phyloP scores from a whole-genome alignment of 768 basidiomycete genomes.

The Tulasnella sp. region DNA sequence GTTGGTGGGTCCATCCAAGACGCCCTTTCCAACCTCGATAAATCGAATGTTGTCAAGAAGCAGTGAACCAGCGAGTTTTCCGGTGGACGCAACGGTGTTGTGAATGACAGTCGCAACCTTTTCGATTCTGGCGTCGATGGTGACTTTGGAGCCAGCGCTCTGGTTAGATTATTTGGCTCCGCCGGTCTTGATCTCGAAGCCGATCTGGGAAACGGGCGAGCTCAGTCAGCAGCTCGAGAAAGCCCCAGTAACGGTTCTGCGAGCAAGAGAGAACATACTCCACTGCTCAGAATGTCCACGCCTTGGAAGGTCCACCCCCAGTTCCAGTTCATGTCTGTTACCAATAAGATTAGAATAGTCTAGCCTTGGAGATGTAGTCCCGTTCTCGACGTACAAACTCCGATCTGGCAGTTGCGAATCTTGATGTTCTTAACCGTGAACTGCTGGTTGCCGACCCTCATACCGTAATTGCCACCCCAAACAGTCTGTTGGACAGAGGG shows the following conservation, averaged over 20 bases:
- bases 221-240: too few species aligned
- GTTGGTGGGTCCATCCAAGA: too few species aligned
- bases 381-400: constrained; percentile 2
- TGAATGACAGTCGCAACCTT: too few species aligned
- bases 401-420: constrained; percentile 48
- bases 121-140: too few species aligned
- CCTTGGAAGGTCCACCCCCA: constrained; percentile 53
- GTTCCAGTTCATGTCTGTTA: constrained; percentile 7
- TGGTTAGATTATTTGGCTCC: too few species aligned
- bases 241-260: neutral
- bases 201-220: too few species aligned
- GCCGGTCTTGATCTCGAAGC: too few species aligned
- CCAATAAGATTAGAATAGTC: neutral
- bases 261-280: constrained; percentile 33
- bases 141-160: too few species aligned
- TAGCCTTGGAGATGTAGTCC: neutral
- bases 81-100: too few species aligned
- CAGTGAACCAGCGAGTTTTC: too few species aligned
- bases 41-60: too few species aligned
- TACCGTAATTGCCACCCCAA: constrained; percentile 46
- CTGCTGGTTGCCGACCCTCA: constrained; percentile 79
- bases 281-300: constrained; percentile 47
- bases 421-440: constrained; percentile 43
- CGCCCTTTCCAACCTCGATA: too few species aligned
- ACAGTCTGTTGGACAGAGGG: neutral